phyloP scores from a whole-genome alignment of 768 basidiomycete species.

The Boletus pseudo-olivaceus region DNA sequence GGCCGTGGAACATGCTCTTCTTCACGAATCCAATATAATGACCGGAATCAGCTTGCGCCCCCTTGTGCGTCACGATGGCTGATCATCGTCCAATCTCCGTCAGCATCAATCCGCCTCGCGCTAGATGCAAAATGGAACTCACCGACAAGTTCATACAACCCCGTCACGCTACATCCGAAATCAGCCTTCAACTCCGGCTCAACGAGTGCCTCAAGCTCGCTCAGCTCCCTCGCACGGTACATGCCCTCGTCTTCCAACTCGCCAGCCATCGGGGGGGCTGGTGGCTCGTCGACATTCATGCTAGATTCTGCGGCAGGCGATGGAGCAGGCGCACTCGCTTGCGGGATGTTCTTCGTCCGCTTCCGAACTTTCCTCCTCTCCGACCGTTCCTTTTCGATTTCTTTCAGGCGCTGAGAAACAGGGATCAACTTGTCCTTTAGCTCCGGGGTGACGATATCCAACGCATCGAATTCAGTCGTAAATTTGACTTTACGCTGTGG shows the following conservation, averaged over 20 bases:
- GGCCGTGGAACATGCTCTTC: constrained; percentile 62
- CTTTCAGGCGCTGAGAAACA: constrained; percentile 67
- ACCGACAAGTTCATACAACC: constrained; percentile 91
- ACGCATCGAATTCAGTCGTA: constrained; percentile 79
- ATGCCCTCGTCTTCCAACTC: constrained; percentile 61
- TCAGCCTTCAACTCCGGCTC: constrained; percentile 62
- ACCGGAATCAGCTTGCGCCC: constrained; percentile 89
- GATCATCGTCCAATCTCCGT: background rate
- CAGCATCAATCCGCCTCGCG: background rate
- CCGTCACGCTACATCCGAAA: constrained; percentile 70
- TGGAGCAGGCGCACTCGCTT: constrained; percentile 16
- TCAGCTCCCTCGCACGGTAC: constrained; percentile 61
- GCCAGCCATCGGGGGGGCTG: constrained; percentile 18
- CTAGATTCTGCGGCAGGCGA: constrained; percentile 19
- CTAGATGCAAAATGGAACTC: constrained; percentile 27
- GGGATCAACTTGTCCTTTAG: constrained; percentile 69
- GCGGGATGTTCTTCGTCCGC: constrained; percentile 51
- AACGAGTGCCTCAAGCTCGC: constrained; percentile 62
- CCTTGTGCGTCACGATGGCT: constrained; percentile 98
- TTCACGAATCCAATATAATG: constrained; percentile 95
- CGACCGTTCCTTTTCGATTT: constrained; percentile 76
- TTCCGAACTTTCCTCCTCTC: constrained; percentile 83
- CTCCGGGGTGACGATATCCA: constrained; percentile 79
- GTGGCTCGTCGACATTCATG: constrained; percentile 49
- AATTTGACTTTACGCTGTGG: constrained; percentile 87